Percentiles rank a stretch among this genome's conserved stretches.
These are phyloP conservation scores for Coemansia sp. DNA, from an alignment of 192 early-diverging fungal genomes.

Conservation along the genomic window DNA sequence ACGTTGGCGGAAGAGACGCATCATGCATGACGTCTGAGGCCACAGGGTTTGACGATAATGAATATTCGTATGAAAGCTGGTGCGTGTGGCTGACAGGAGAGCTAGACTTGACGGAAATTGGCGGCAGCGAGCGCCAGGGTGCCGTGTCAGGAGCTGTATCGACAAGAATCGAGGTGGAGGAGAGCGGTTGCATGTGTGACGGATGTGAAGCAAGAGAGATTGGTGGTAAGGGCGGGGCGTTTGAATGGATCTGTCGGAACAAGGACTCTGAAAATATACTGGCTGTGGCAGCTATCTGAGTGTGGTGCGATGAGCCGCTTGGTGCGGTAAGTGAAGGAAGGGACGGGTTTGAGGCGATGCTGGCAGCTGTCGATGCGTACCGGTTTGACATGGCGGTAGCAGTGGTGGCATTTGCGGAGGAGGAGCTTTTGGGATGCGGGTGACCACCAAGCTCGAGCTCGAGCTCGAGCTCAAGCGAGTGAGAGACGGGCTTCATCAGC, in stretches of 20 bases:
- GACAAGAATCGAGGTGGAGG: neutral
- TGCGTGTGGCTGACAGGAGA: slow-evolving; percentile 7
- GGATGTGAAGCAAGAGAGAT: neutral
- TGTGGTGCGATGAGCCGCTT: neutral
- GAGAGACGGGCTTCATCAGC: slow-evolving; percentile 44
- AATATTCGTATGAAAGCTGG: neutral
- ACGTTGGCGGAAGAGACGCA: slow-evolving; percentile 7
- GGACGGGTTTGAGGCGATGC: neutral
- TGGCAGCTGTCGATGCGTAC: neutral
- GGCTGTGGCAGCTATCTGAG: neutral
- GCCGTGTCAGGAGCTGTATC: neutral
- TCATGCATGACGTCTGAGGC: slow-evolving; percentile 6
- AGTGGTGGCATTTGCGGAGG: slow-evolving; percentile 1
- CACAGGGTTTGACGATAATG: neutral
- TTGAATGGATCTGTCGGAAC: neutral
- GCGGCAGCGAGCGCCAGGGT: slow-evolving; percentile 29
- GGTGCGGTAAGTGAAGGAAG: neutral
- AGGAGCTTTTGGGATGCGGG: neutral
- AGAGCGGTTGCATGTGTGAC: neutral
- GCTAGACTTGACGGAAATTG: slow-evolving; percentile 1
- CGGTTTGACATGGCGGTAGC: neutral
- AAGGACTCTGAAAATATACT: neutral
- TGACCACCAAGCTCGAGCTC: too few species aligned
- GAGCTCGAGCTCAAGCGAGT: neutral
- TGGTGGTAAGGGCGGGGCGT: neutral